Conservation (phyloP, 345 rosid species). For the Ceriops decandra region DNA sequence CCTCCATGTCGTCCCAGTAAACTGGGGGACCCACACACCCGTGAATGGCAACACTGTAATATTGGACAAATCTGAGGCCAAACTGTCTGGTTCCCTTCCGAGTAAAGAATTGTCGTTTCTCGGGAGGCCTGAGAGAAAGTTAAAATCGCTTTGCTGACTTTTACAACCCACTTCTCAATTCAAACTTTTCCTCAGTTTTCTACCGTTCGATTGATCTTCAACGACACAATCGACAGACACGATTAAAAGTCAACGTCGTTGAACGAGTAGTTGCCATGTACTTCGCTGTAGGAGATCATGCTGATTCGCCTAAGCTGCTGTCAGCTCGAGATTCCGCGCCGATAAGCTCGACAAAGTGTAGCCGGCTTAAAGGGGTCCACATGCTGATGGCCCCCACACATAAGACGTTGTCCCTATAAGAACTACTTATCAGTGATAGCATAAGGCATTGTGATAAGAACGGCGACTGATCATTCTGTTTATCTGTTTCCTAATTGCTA, state of each 20-base stretch:
- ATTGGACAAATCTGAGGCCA: slow-evolving; percentile 30
- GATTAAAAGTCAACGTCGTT: neutral
- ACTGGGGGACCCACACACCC: neutral
- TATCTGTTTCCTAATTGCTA: slow-evolving; percentile 47
- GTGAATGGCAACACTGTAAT: slow-evolving; percentile 44
- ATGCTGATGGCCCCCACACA: slow-evolving; percentile 18
- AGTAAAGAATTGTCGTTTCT: slow-evolving; percentile 40
- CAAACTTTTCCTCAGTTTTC: slow-evolving; percentile 12
- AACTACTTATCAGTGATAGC: accelerated
- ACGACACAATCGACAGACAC: no score
- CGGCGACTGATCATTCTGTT: accelerated
- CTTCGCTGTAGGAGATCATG: neutral
- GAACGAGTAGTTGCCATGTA: neutral
- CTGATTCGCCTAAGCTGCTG: slow-evolving; percentile 29
- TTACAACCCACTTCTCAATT: neutral
- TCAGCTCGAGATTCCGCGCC: slow-evolving; percentile 72
- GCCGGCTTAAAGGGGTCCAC: slow-evolving; percentile 65
- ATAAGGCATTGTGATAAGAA: neutral
- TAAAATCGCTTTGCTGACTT: slow-evolving; percentile 21
- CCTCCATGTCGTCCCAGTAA: slow-evolving; percentile 16
- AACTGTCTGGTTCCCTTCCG: slow-evolving; percentile 9
- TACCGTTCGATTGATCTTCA: slow-evolving; percentile 27
- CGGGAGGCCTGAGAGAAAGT: slow-evolving; percentile 32
- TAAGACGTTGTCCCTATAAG: accelerated
- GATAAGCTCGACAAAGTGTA: slow-evolving; percentile 53